Evolutionary conservation across 2,329 filamentous ascomycete species (phyloP).

Genomic region (Colletotrichum musicola): DNA sequence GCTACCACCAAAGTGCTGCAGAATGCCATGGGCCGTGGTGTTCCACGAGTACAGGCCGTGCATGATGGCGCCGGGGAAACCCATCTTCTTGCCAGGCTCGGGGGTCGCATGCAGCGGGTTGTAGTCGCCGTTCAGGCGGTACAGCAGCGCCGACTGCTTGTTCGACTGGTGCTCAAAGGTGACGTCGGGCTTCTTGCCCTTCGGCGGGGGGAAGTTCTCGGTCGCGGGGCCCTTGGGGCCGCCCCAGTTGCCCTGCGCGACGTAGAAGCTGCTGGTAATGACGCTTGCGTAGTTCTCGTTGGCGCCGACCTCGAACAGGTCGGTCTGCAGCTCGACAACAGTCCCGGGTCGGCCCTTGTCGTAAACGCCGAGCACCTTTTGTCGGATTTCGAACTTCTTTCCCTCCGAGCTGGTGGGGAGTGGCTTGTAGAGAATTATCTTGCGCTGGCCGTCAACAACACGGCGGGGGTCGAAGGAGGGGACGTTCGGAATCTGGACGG

Average conservation of each 20-base stretch:
- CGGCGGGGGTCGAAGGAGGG: conserved; percentile 81
- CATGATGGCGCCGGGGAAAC: conserved; percentile 89
- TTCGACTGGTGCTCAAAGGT: conserved; percentile 79
- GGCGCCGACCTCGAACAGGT: conserved; percentile 77
- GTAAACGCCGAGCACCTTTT: conserved; percentile 86
- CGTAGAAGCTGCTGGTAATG: conserved; percentile 80
- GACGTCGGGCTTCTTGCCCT: conserved; percentile 77
- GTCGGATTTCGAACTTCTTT: conserved; percentile 79
- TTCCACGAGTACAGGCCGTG: conserved; percentile 94
- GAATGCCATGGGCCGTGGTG: conserved; percentile 77
- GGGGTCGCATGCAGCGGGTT: conserved; percentile 92
- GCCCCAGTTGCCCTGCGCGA: conserved; percentile 85
- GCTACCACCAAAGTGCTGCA: conserved; percentile 79
- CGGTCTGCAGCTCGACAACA: conserved; percentile 83
- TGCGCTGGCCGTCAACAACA: conserved; percentile 87
- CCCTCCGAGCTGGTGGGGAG: conserved; percentile 80
- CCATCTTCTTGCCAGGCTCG: conserved; percentile 88
- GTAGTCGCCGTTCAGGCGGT: conserved; percentile 92
- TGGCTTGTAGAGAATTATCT: conserved; percentile 80
- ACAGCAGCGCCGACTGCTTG: conserved; percentile 79
- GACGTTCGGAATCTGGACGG: conserved; percentile 77
- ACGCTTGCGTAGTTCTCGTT: conserved; percentile 80
- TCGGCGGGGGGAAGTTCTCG: conserved; percentile 81
- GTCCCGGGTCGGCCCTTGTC: conserved; percentile 89
- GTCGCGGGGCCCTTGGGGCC: conserved; percentile 90